Conservation (phyloP, 1,284 basidiomycete genomes). For the Cryptococcus deneoformans region DNA sequence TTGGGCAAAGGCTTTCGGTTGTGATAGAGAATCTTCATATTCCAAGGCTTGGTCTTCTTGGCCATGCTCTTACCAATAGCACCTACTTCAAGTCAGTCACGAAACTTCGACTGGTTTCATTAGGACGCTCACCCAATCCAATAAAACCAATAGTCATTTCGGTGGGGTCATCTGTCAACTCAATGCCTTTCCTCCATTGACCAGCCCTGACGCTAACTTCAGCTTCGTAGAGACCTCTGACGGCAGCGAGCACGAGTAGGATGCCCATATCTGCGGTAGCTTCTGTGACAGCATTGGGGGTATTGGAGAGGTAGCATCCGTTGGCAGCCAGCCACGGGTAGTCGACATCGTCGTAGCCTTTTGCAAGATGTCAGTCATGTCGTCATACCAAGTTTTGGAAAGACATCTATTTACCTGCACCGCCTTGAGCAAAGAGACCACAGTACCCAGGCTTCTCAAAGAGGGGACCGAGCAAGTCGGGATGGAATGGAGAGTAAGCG, state of each 20-base stretch:
- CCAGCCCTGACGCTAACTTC: constrained; percentile 17
- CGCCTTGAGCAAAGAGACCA: constrained; percentile 25
- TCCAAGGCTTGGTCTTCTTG: constrained; percentile 19
- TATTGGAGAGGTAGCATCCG: constrained; percentile 23
- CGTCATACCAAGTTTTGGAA: background rate
- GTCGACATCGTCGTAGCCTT: constrained; percentile 25
- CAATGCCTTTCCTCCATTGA: constrained; percentile 19
- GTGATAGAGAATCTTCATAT: constrained; percentile 31
- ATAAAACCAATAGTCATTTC: constrained; percentile 21
- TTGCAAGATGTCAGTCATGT: background rate
- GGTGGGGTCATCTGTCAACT: constrained; percentile 17
- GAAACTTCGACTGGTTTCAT: background rate
- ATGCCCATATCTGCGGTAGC: constrained; percentile 29
- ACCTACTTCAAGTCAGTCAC: constrained; percentile 4
- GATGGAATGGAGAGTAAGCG: constrained; percentile 24
- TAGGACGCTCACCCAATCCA: constrained; percentile 18
- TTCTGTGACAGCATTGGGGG: constrained; percentile 24
- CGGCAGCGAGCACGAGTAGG: constrained; percentile 19
- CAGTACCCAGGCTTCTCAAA: constrained; percentile 16
- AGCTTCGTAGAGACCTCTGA: constrained; percentile 17
- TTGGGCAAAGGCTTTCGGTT: constrained; percentile 21
- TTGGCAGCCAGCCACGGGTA: constrained; percentile 15
- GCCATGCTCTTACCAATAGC: constrained; percentile 28
- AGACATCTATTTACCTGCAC: constrained; percentile 4
- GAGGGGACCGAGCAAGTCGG: constrained; percentile 22